These are phyloP conservation scores for Penicillium frequentans DNA, from an alignment of 2,329 filamentous ascomycete genomes.

Conservation along the genomic window DNA sequence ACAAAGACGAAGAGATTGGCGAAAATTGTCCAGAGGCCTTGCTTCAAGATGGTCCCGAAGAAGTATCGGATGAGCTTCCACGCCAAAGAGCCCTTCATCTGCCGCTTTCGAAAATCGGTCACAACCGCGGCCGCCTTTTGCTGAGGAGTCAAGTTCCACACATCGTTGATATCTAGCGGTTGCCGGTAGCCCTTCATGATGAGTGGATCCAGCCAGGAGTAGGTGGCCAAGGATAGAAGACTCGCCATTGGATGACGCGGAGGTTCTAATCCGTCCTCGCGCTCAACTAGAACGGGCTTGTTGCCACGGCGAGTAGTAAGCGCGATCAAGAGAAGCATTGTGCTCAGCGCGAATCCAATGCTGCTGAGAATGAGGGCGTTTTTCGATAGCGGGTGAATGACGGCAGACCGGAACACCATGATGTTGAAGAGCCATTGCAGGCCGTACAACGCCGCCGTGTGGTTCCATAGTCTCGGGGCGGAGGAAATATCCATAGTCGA, in stretches of 20 bases:
- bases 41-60: constrained; percentile 69
- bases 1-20: constrained; percentile 84
- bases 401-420: constrained; percentile 77
- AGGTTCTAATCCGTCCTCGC: constrained; percentile 84
- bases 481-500: constrained; percentile 61
- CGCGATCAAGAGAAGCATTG: constrained; percentile 72
- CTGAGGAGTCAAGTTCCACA: constrained; percentile 87
- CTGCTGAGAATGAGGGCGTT: constrained; percentile 66
- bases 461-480: constrained; percentile 83
- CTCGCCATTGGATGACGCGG: constrained; percentile 86
- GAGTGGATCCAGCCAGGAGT: constrained; percentile 86
- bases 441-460: constrained; percentile 82
- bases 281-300: constrained; percentile 81
- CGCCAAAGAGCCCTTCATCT: constrained; percentile 75
- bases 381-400: constrained; percentile 72
- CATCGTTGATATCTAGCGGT: constrained; percentile 76
- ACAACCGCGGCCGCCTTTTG: constrained; percentile 85
- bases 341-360: constrained; percentile 71
- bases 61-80: constrained; percentile 85
- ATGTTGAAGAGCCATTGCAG: constrained; percentile 77
- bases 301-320: constrained; percentile 88
- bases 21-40: constrained; percentile 77
- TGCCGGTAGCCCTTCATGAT: constrained; percentile 87
- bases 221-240: constrained; percentile 82
- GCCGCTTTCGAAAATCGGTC: constrained; percentile 78